Evolutionary conservation across 352 stramenopile species (phyloP), one percentile per base, ranked within the genome.

Genomic region (Globisporangium uncinulatum): DNA sequence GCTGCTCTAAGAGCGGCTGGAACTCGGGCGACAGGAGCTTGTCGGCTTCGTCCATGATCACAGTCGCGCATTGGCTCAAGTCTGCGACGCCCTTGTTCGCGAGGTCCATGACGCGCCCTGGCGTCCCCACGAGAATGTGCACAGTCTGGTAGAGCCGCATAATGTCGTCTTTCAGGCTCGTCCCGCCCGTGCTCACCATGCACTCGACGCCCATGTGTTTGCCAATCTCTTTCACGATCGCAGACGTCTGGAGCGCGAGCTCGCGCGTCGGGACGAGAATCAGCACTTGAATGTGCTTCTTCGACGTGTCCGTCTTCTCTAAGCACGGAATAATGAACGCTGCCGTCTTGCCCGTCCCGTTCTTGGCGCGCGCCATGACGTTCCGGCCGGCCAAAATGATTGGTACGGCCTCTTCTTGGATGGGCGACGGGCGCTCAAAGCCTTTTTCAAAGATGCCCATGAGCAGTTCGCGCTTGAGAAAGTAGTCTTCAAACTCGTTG

Each of bases 391-490:
- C 93, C 17, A 99, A 68, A 55, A 99, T 98, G 63, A 99, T 98
- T 17, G 97, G 97, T 59, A 99, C 98, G 14, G 97, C 96, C 69
- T 99, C 95, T 75, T 99, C 97, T 67, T 99, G 98, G 64, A 99
- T 98, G 14, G 97, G 97, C 34, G 93, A 98, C 36, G 97, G 98
- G 39, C 97, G 96, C 68, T 99, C 97, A 71, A 99, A 99, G 21
- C 97, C 97, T 69, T 99, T 99, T 67, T 99, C 97, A 62, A 99
- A 99, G 72, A 99, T 99, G 54, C 96, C 97, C 96, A 99, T 99
- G 24, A 99, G 76, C 52, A 99, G 81, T 63, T 99, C 96, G 52
- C 95, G 84, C 79, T 99, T 99, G 55, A 99, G 83, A 66, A 99
- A 99, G 72, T 99, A 99, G 72, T 99, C 97, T 86, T 99, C 96